phyloP scores from a whole-genome alignment of 2,329 filamentous ascomycete genomes.

The Truncatella angustata region DNA sequence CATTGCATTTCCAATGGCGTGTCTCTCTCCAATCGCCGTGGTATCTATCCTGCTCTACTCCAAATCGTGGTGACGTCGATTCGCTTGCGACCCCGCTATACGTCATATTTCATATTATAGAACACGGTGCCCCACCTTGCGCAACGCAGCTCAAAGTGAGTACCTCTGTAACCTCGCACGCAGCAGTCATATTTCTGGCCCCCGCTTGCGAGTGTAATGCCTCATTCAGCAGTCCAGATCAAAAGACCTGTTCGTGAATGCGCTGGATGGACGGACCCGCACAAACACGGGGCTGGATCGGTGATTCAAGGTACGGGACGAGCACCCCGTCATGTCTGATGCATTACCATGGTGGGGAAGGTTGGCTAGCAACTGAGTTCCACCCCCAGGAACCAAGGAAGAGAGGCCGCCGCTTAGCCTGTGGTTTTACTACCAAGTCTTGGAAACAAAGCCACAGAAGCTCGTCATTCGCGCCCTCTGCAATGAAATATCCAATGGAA shows the following conservation, averaged over 20 bases:
- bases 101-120: conserved; percentile 1
- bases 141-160: too few relatives aligned
- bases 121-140: background rate
- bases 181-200: too few relatives aligned
- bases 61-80: conserved; percentile 2
- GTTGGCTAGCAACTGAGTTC: too few relatives aligned
- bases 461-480: background rate
- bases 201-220: too few relatives aligned
- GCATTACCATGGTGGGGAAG: too few relatives aligned
- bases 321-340: too few relatives aligned
- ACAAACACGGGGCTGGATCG: too few relatives aligned
- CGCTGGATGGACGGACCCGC: too few relatives aligned
- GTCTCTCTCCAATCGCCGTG: background rate
- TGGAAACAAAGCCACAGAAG: background rate
- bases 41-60: background rate
- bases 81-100: conserved; percentile 1
- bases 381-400: background rate
- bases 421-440: background rate
- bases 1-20: background rate
- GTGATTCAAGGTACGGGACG: too few relatives aligned
- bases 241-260: too few relatives aligned
- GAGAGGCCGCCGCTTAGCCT: background rate
- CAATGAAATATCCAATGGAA: background rate
- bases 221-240: too few relatives aligned
- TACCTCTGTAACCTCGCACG: too few relatives aligned